These are phyloP conservation scores for Plenodomus biglobosus DNA, from an alignment of 2,329 filamentous ascomycete genomes.

Conservation along the genomic window DNA sequence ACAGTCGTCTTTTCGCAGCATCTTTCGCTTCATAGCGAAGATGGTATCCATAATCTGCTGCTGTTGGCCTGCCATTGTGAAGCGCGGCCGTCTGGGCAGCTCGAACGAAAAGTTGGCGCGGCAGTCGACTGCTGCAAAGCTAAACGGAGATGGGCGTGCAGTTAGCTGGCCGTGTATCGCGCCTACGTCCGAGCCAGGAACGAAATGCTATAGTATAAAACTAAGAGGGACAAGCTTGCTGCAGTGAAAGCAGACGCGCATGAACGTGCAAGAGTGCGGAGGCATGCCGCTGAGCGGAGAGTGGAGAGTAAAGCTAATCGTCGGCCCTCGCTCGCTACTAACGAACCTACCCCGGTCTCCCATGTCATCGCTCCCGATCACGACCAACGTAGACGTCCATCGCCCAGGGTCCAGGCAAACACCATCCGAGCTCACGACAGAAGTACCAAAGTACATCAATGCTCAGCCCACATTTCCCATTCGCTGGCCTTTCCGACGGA, in stretches of 20 bases:
- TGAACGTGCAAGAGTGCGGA: neutral
- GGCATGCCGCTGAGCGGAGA: neutral
- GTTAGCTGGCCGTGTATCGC: neutral
- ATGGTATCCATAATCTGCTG: constrained; percentile 46
- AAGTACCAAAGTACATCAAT: too few relatives aligned
- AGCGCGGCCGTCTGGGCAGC: constrained; percentile 18
- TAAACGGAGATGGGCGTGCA: neutral
- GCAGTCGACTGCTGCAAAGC: neutral
- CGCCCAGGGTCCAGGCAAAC: neutral
- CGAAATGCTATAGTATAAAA: neutral
- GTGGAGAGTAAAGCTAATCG: neutral
- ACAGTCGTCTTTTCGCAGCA: constrained; percentile 42
- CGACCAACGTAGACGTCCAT: neutral
- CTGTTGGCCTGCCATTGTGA: constrained; percentile 45
- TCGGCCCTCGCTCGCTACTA: neutral
- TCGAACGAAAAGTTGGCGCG: constrained; percentile 16
- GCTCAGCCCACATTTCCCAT: neutral
- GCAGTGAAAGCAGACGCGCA: neutral
- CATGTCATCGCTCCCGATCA: neutral
- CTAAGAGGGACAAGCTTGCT: neutral
- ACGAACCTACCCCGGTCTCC: neutral
- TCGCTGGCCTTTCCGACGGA: neutral
- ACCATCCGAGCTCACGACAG: neutral
- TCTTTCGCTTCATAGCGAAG: constrained; percentile 44
- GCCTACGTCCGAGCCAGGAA: neutral